These are phyloP conservation scores for Aspergillus latus DNA, from an alignment of 2,329 filamentous ascomycete species.

Conservation along the genomic window DNA sequence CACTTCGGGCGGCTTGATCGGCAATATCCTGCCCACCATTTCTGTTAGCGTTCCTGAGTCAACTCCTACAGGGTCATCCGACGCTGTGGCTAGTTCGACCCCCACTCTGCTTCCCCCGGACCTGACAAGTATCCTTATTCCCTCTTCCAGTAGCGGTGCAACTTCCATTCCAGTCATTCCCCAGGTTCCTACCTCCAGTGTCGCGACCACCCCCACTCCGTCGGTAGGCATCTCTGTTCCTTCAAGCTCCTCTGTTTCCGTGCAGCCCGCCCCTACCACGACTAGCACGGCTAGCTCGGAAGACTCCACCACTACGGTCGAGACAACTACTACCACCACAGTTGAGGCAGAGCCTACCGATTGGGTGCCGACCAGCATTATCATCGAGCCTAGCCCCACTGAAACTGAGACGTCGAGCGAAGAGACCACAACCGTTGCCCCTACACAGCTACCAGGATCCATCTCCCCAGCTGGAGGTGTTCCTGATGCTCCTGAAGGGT, in stretches of 20 bases:
- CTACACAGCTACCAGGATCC: constrained; percentile 68
- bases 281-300: constrained; percentile 22
- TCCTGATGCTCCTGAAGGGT: constrained; percentile 60
- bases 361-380: constrained; percentile 28
- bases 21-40: constrained; percentile 21
- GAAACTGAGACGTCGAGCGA: constrained; percentile 28
- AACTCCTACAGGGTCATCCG: constrained; percentile 12
- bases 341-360: constrained; percentile 16
- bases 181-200: constrained; percentile 10
- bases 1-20: constrained; percentile 1
- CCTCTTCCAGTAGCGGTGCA: background rate
- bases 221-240: background rate
- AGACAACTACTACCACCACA: constrained; percentile 35
- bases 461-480: constrained; percentile 69
- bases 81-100: constrained; percentile 18
- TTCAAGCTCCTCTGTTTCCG: background rate
- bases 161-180: constrained; percentile 19
- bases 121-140: constrained; percentile 6
- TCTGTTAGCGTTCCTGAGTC: constrained; percentile 29
- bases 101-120: constrained; percentile 3
- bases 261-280: constrained; percentile 11
- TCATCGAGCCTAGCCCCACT: constrained; percentile 32
- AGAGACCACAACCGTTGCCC: constrained; percentile 48
- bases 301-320: constrained; percentile 19
- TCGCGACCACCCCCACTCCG: constrained; percentile 10